Percentiles rank a stretch among this genome's conserved stretches.
Evolutionary conservation across 768 basidiomycete species (phyloP).

Genomic region (Pisolithus marmoratus): DNA sequence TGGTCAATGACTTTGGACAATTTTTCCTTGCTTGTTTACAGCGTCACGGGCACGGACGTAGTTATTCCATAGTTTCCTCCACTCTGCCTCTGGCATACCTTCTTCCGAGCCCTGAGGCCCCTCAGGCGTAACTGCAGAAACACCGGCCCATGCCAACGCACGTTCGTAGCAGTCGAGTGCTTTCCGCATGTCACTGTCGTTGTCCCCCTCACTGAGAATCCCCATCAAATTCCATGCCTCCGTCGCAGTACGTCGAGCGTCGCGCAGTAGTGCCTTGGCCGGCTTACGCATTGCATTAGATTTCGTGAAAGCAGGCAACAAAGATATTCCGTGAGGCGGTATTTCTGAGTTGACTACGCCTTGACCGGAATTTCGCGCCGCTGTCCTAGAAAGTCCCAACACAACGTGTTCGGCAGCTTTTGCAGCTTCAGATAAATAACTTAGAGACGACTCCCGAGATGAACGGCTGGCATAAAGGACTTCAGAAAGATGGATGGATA

Average conservation of each 20-base stretch:
- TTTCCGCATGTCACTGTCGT: constrained; percentile 24
- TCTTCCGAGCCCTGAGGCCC: constrained; percentile 40
- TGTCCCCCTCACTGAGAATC: constrained; percentile 46
- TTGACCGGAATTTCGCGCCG: constrained; percentile 31
- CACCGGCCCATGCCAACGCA: constrained; percentile 65
- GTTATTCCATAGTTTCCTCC: constrained; percentile 56
- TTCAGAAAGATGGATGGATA: constrained; percentile 71
- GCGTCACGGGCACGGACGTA: constrained; percentile 44
- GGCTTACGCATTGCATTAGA: constrained; percentile 49
- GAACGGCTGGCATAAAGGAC: constrained; percentile 50
- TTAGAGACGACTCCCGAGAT: constrained; percentile 42
- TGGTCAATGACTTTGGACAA: not conserved
- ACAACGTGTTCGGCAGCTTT: constrained; percentile 65
- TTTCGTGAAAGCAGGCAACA: constrained; percentile 39
- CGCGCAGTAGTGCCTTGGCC: constrained; percentile 55
- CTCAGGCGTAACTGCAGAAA: constrained; percentile 30
- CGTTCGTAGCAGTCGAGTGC: constrained; percentile 64
- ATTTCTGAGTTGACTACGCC: constrained; percentile 30
- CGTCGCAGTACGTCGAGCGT: constrained; percentile 64
- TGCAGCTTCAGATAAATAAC: constrained; percentile 55
- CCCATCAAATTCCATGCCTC: constrained; percentile 76
- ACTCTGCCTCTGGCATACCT: constrained; percentile 53
- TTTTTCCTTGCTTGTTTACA: constrained; percentile 7
- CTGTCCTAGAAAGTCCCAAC: constrained; percentile 42
- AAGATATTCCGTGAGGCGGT: constrained; percentile 33